Evolutionary conservation across 2,329 filamentous ascomycete genomes (phyloP).

Genomic region (Dothiorella sarmentorum): DNA sequence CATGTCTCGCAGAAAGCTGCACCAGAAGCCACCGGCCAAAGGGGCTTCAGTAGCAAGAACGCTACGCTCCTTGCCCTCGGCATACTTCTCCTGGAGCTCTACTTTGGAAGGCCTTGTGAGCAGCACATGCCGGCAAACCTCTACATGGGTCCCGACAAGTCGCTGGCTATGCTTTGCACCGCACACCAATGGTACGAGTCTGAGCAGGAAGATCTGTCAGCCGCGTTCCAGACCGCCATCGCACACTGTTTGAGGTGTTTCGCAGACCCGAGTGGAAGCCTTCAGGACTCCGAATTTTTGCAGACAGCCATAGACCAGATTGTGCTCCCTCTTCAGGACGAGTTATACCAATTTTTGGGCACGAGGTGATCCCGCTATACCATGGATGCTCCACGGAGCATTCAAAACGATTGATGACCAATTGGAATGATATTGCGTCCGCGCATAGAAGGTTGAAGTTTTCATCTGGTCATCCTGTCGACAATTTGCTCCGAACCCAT

Average conservation of each 20-base stretch:
- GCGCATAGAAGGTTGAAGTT: too few relatives aligned
- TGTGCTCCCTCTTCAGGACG: conserved; percentile 36
- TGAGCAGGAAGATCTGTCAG: conserved; percentile 35
- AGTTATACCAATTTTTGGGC: conserved; percentile 35
- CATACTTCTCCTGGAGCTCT: conserved; percentile 34
- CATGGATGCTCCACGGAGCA: too few relatives aligned
- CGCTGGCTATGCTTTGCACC: conserved; percentile 28
- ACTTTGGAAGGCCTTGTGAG: conserved; percentile 34
- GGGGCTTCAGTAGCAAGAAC: conserved; percentile 34
- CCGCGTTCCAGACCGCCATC: conserved; percentile 34
- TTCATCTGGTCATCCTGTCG: too few relatives aligned
- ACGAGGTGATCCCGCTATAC: conserved; percentile 22
- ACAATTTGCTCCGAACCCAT: too few relatives aligned
- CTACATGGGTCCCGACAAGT: not conserved
- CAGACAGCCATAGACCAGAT: conserved; percentile 37
- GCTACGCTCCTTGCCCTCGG: conserved; percentile 34
- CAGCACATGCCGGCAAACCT: conserved; percentile 28
- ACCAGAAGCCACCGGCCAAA: conserved; percentile 17
- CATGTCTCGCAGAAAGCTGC: conserved; percentile 27
- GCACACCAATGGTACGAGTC: conserved; percentile 34
- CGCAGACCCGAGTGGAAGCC: conserved; percentile 31
- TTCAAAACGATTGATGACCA: too few relatives aligned
- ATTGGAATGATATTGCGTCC: too few relatives aligned
- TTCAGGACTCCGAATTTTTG: conserved; percentile 34
- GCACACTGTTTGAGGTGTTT: conserved; percentile 35